Evolutionary conservation across 129 eudicot species (phyloP).

Genomic region (Deinandra increscens): DNA sequence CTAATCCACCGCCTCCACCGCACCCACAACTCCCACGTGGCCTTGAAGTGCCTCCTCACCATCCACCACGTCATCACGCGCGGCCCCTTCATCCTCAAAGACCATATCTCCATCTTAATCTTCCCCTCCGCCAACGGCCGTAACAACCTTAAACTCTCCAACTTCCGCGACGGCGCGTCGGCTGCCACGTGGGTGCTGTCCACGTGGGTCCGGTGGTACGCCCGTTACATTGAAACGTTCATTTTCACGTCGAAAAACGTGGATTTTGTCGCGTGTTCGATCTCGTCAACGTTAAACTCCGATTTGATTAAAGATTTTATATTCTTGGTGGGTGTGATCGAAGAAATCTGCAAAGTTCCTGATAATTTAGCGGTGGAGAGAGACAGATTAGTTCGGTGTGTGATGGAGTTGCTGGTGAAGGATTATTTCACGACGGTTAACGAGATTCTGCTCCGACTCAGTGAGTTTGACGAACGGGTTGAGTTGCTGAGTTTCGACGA

Average conservation of each 20-base stretch:
- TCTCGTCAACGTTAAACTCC: constrained; percentile 38
- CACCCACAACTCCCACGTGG: constrained; percentile 58
- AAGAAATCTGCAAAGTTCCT: constrained; percentile 62
- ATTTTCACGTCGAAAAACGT: constrained; percentile 48
- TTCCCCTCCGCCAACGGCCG: constrained; percentile 54
- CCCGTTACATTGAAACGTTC: constrained; percentile 58
- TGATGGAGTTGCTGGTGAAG: constrained; percentile 40
- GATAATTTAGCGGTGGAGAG: constrained; percentile 38
- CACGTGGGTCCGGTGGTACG: constrained; percentile 76
- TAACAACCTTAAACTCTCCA: constrained; percentile 76
- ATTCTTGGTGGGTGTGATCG: constrained; percentile 38
- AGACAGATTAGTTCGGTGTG: constrained; percentile 40
- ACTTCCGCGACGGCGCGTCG: constrained; percentile 59
- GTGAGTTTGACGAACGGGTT: constrained; percentile 62
- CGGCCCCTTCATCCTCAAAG: constrained; percentile 80
- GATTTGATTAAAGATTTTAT: constrained; percentile 52
- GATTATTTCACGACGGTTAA: constrained; percentile 55
- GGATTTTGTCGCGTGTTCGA: constrained; percentile 41
- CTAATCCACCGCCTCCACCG: constrained; percentile 75
- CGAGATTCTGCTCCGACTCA: constrained; percentile 48
- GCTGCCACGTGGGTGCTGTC: constrained; percentile 65
- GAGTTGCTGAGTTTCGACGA: constrained; percentile 54
- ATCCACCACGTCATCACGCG: constrained; percentile 68
- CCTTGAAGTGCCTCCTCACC: constrained; percentile 68
- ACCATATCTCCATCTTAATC: constrained; percentile 55